Conservation (phyloP, 2,329 filamentous ascomycete genomes). For the Colletotrichum abscissum region DNA sequence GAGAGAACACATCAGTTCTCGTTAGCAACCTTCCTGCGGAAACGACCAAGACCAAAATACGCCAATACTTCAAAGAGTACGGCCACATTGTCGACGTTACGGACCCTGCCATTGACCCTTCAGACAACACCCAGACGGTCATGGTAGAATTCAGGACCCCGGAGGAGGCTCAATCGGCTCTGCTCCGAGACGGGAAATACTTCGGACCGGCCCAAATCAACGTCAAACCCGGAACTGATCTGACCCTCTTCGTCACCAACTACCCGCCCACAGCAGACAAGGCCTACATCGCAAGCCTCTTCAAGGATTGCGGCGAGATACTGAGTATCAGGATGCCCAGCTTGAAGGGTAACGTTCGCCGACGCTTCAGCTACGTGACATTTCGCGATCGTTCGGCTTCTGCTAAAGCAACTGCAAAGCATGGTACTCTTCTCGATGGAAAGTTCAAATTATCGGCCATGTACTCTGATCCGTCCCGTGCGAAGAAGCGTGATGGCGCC, state of each 20-base stretch:
- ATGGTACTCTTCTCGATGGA: slow-evolving; percentile 77
- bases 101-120: slow-evolving; percentile 64
- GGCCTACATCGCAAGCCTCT: slow-evolving; percentile 73
- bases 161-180: slow-evolving; percentile 84
- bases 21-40: slow-evolving; percentile 80
- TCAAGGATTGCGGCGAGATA: slow-evolving; percentile 82
- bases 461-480: slow-evolving; percentile 84
- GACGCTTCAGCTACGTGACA: slow-evolving; percentile 96
- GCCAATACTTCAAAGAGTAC: slow-evolving; percentile 92
- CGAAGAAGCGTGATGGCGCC: slow-evolving; percentile 83
- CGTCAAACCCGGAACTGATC: slow-evolving; percentile 79
- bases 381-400: slow-evolving; percentile 79
- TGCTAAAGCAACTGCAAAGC: slow-evolving; percentile 76
- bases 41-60: slow-evolving; percentile 77
- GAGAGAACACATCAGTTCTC: slow-evolving; percentile 89
- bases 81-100: slow-evolving; percentile 85
- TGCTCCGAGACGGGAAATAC: slow-evolving; percentile 83
- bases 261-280: slow-evolving; percentile 85
- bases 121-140: slow-evolving; percentile 67
- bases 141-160: slow-evolving; percentile 86
- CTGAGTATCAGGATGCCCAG: slow-evolving; percentile 90
- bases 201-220: slow-evolving; percentile 79
- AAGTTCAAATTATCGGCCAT: slow-evolving; percentile 78
- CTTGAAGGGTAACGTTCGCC: slow-evolving; percentile 86
- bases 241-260: slow-evolving; percentile 91